A percentile compares a stretch with the other conserved stretches of the same genome.
Conservation (phyloP, 805 yeast genomes). For the Jamesozyma hellenica region DNA sequence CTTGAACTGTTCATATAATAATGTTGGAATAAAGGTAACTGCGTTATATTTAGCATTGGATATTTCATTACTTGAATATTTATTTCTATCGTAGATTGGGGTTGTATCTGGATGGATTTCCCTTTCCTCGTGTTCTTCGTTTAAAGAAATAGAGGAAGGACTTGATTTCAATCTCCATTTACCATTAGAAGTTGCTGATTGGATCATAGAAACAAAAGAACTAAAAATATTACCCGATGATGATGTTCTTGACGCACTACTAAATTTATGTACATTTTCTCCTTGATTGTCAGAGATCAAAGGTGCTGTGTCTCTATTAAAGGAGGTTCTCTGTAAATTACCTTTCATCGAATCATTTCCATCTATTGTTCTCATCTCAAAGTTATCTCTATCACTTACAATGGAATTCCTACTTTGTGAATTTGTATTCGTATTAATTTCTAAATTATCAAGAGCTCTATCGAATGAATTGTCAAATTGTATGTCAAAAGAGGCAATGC, state of each 20-base stretch:
- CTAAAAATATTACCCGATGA: conserved; percentile 2
- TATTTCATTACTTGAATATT: conserved; percentile 61
- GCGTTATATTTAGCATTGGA: conserved; percentile 93
- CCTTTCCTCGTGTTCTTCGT: conserved; percentile 29
- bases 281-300: conserved; percentile 2
- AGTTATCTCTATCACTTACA: conserved; percentile 10
- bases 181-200: conserved; percentile 1
- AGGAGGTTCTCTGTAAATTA: conserved; percentile 8
- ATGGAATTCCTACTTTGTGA: conserved; percentile 3
- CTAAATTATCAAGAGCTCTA: conserved; percentile 49
- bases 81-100: conserved; percentile 26
- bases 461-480: conserved; percentile 52
- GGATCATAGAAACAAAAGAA: not conserved
- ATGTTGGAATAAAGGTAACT: conserved; percentile 74
- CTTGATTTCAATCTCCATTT: conserved; percentile 6
- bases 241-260: conserved; percentile 1
- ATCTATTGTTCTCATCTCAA: conserved; percentile 24
- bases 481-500: conserved; percentile 45
- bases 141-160: conserved; percentile 9
- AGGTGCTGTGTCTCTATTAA: conserved; percentile 15
- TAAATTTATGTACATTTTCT: not conserved
- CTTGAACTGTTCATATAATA: conserved; percentile 91
- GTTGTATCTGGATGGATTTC: conserved; percentile 37
- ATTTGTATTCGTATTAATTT: conserved; percentile 29
- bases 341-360: conserved; percentile 1